phyloP scores from a whole-genome alignment of 2,329 filamentous ascomycete genomes.

The Hypoxylon sp. region DNA sequence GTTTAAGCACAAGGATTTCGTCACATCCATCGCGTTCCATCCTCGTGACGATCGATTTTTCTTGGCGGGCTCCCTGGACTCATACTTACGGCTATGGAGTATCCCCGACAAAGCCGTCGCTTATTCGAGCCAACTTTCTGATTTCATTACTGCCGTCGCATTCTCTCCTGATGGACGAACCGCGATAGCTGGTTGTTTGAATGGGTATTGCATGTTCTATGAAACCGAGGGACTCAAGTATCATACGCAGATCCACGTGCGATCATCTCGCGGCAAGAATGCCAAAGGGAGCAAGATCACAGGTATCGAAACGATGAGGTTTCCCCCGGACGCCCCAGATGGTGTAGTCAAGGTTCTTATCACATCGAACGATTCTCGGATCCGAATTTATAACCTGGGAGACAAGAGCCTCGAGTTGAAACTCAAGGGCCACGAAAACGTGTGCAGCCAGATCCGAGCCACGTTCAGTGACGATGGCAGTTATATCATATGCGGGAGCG shows the following conservation, averaged over 20 bases:
- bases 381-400: constrained; percentile 87
- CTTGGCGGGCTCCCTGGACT: constrained; percentile 89
- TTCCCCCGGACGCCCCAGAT: constrained; percentile 59
- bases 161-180: constrained; percentile 93
- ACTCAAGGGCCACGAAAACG: constrained; percentile 90
- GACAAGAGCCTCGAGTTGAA: constrained; percentile 89
- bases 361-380: constrained; percentile 92
- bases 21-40: constrained; percentile 94
- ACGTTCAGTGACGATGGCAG: constrained; percentile 86
- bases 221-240: constrained; percentile 90
- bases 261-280: constrained; percentile 90
- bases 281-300: constrained; percentile 98
- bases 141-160: constrained; percentile 92
- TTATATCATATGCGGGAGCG: constrained; percentile 91
- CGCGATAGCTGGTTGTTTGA: constrained; percentile 87
- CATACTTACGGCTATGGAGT: constrained; percentile 89
- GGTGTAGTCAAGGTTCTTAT: constrained; percentile 84
- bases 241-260: constrained; percentile 88
- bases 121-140: constrained; percentile 77
- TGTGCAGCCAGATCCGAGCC: constrained; percentile 88
- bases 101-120: constrained; percentile 96
- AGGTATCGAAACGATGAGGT: constrained; percentile 79
- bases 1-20: constrained; percentile 94
- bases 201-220: constrained; percentile 87
- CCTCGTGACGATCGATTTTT: constrained; percentile 97